A percentile compares a stretch with the other conserved stretches of the same genome.
Evolutionary conservation across 1,139 yeast species (phyloP).

Genomic region (Scheffersomyces insectosa): DNA sequence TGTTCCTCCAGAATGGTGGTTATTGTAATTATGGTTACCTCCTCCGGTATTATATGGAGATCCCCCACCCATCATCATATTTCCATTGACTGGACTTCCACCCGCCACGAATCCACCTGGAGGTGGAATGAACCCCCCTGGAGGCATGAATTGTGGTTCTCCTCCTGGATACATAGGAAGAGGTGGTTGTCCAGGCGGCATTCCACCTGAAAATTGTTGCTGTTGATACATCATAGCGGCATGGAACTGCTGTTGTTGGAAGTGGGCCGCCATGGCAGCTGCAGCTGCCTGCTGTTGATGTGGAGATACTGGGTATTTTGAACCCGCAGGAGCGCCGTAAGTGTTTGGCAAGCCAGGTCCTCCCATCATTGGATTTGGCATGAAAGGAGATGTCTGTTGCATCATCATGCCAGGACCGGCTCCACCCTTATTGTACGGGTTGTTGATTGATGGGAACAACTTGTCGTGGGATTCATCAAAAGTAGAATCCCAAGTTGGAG

Average conservation of each 20-base stretch:
- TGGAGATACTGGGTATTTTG: conserved; percentile 21
- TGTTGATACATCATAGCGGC: conserved; percentile 44
- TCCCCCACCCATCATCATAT: conserved; percentile 21
- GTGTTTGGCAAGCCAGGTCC: conserved; percentile 20
- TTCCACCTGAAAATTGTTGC: conserved; percentile 29
- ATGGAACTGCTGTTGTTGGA: conserved; percentile 34
- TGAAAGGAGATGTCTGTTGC: conserved; percentile 27
- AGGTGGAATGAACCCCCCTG: conserved; percentile 35
- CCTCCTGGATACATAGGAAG: conserved; percentile 36
- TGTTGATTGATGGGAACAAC: conserved; percentile 36
- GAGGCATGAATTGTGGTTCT: conserved; percentile 35
- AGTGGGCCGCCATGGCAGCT: conserved; percentile 35
- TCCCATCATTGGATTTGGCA: conserved; percentile 36
- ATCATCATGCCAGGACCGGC: conserved; percentile 18
- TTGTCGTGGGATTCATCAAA: conserved; percentile 53
- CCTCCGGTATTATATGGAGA: conserved; percentile 9
- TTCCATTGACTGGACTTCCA: conserved; percentile 33
- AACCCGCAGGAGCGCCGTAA: conserved; percentile 13
- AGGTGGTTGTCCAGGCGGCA: conserved; percentile 39
- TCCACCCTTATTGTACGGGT: conserved; percentile 1
- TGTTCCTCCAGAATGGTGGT: conserved; percentile 8
- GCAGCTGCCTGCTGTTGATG: conserved; percentile 20
- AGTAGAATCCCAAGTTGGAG: conserved; percentile 78
- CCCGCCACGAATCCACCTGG: conserved; percentile 40
- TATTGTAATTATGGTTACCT: conserved; percentile 8